Evolutionary conservation across 305 asterid species (phyloP).

Genomic region (Fraxinus xanthoxyloides): DNA sequence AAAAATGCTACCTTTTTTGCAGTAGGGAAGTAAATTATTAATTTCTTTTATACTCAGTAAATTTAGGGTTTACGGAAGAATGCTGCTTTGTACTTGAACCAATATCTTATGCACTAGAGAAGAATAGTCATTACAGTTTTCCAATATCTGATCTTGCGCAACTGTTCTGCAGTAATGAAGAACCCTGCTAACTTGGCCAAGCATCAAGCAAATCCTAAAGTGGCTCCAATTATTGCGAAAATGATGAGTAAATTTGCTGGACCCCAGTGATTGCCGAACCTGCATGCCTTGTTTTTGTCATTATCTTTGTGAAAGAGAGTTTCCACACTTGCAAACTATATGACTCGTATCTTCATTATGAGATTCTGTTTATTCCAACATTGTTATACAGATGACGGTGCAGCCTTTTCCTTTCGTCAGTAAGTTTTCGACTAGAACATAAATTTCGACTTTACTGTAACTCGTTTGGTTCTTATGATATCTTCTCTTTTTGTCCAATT

Average conservation of each 20-base stretch:
- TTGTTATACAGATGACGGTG: not conserved
- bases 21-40: not conserved
- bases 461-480: not conserved
- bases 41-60: not conserved
- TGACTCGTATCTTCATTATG: not conserved
- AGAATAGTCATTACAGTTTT: not conserved
- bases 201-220: conserved; percentile 86
- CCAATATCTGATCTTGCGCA: conserved; percentile 10
- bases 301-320: not conserved
- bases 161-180: conserved; percentile 69
- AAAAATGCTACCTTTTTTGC: not conserved
- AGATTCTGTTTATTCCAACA: not conserved
- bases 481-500: not conserved
- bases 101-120: not conserved
- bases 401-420: not conserved
- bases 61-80: not conserved
- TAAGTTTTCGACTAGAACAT: not conserved
- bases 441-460: not conserved
- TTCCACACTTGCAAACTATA: not conserved
- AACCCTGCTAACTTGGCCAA: conserved; percentile 87
- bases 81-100: not conserved
- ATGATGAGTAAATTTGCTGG: conserved; percentile 84
- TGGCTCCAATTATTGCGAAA: conserved; percentile 77
- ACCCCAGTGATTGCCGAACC: conserved; percentile 25
- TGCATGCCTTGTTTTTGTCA: not conserved